These are phyloP conservation scores for Sporothrix brunneoviolacea DNA, from an alignment of 2,329 filamentous ascomycete species.

Conservation along the genomic window DNA sequence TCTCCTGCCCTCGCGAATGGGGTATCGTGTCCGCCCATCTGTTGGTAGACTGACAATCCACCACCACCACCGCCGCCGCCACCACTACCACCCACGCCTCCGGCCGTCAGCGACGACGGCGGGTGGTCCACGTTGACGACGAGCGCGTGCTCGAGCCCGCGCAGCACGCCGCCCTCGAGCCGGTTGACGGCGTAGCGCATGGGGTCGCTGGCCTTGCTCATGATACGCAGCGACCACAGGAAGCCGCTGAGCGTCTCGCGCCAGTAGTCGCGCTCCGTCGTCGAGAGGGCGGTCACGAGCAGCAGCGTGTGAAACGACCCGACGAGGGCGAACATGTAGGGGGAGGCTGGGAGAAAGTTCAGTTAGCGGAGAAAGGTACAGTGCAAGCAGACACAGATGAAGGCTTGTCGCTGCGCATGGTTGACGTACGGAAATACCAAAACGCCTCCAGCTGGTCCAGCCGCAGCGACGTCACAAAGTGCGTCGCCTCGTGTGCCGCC, in stretches of 20 bases:
- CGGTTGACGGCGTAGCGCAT: constrained; percentile 33
- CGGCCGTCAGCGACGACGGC: no score
- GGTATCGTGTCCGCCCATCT: no score
- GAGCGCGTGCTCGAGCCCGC: constrained; percentile 30
- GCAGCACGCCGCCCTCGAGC: constrained; percentile 30
- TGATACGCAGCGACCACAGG: constrained; percentile 29
- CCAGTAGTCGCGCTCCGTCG: constrained; percentile 27
- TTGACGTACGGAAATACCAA: constrained; percentile 21
- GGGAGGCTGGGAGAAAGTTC: constrained; percentile 20
- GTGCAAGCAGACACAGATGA: no score
- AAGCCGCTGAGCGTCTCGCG: constrained; percentile 29
- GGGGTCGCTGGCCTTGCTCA: constrained; percentile 31
- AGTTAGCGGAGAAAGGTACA: no score
- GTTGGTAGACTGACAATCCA: no score
- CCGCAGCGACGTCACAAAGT: constrained; percentile 4
- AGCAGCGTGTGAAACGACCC: constrained; percentile 34
- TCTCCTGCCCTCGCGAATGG: no score
- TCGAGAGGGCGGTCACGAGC: constrained; percentile 27
- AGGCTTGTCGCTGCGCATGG: no score
- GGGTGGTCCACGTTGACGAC: no score
- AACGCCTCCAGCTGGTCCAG: constrained; percentile 21
- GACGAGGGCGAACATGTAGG: constrained; percentile 33
- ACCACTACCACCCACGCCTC: no score
- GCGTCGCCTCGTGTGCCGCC: constrained; percentile 21
- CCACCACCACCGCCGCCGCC: no score